Base-by-base conservation (phyloP, 83 land plant species). In the Larix sibirica region DNA sequence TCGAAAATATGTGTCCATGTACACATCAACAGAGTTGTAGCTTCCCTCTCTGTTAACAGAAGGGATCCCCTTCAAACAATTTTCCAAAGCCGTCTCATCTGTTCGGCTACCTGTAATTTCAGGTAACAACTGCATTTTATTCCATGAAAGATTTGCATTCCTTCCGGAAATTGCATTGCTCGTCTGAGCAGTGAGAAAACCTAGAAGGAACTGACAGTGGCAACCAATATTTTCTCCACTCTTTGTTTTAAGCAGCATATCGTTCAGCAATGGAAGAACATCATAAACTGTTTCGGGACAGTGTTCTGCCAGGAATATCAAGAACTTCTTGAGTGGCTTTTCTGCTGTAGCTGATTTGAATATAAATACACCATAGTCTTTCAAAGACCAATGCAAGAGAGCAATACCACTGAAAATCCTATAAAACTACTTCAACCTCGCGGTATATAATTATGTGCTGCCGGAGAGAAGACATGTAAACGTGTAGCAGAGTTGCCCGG, bases 1-100 rank as follows among this genome's bases (percentile, higher is more conserved):
- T 6, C 81, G 59, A 18, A 83, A 64, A 42, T 83, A 83, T 0
- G 84, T 83, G 69, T 83, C 81, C 36, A 83, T 14, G 65, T 83
- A 83, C 33, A 38, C 59, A 40, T 83, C 84, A 17, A 44, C 42
- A 5, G 59, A n/a, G 3, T 20, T 10, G 40, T 83, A 83, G 81
- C 68, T 79, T 67, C 84, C 84, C 64, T 42, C 9, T 28, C 24
- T 54, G 31, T 77, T 83, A 40, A 83, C 67, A 24, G 62, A 79
- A 4, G 84, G 84, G 8, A 83, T 33, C 23, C 31, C 23, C 21
- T 44, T 56, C 8, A 56, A 31, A 79, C 56, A 13, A 21, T 0
- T 61, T 60, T 47, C 66, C 28, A n/a, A 24, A 3, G 69, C 12
- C 0, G 4, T 12, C 14, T 24, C 36, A 3, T 66, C 6, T 26